Evolutionary conservation across 345 rosid species (phyloP).

Genomic region (Sisymbrium irio): DNA sequence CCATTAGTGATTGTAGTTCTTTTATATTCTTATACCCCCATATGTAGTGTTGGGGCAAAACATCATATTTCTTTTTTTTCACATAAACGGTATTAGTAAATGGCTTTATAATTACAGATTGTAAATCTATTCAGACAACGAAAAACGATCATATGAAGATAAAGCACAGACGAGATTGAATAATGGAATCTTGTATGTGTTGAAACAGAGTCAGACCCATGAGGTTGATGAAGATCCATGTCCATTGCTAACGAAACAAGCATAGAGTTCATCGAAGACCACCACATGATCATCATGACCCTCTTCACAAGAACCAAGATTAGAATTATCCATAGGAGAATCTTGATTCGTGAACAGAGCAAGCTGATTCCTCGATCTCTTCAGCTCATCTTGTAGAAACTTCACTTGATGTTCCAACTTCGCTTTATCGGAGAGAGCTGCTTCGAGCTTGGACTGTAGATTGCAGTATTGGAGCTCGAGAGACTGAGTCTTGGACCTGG

Average conservation of each 20-base stretch:
- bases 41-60: too few species aligned
- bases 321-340: slow-evolving; percentile 30
- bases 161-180: not conserved
- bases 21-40: not conserved
- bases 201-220: slow-evolving; percentile 46
- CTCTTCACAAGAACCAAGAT: slow-evolving; percentile 39
- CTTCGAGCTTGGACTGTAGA: slow-evolving; percentile 56
- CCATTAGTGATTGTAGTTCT: not conserved
- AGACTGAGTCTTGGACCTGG: slow-evolving; percentile 80
- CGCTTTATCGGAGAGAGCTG: slow-evolving; percentile 49
- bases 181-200: not conserved
- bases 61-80: too few species aligned
- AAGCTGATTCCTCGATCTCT: slow-evolving; percentile 46
- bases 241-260: slow-evolving; percentile 48
- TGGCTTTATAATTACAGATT: not conserved
- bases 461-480: slow-evolving; percentile 59
- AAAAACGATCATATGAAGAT: not conserved
- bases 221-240: slow-evolving; percentile 47
- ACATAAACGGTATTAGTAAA: not conserved
- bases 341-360: slow-evolving; percentile 28
- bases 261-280: slow-evolving; percentile 68
- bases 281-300: slow-evolving; percentile 35
- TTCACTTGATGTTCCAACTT: slow-evolving; percentile 62
- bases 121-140: not conserved
- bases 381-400: slow-evolving; percentile 66